Percentiles rank a stretch among this genome's conserved stretches.
Conservation (phyloP, 1,284 basidiomycete genomes). For the Leccinum cinnamomeum region DNA sequence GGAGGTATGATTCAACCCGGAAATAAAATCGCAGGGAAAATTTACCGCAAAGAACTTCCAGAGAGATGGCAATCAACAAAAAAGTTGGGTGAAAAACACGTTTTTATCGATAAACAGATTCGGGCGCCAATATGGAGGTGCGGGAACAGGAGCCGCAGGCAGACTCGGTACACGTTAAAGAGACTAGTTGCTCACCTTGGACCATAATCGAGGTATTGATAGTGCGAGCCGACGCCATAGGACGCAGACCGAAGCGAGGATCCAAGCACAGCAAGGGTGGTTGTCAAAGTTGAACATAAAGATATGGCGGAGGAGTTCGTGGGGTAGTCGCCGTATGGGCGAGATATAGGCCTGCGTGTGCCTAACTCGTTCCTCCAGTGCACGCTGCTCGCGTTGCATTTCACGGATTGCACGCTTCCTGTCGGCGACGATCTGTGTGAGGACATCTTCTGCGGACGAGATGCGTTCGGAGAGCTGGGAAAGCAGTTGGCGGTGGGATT, state of each 20-base stretch:
- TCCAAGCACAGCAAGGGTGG: constrained; percentile 68
- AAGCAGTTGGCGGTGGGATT: constrained; percentile 36
- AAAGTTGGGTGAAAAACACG: constrained; percentile 6
- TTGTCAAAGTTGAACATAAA: constrained; percentile 67
- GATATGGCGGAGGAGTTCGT: constrained; percentile 64
- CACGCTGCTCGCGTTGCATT: constrained; percentile 48
- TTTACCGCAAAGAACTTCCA: constrained; percentile 11
- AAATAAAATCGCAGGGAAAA: constrained; percentile 2
- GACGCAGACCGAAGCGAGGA: constrained; percentile 60
- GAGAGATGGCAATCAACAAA: neutral
- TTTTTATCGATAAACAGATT: constrained; percentile 17
- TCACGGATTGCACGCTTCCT: constrained; percentile 51
- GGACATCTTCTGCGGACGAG: constrained; percentile 47
- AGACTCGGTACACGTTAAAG: constrained; percentile 1
- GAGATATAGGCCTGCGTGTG: constrained; percentile 60
- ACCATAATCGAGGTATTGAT: constrained; percentile 67
- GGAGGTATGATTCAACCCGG: neutral
- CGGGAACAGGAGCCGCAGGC: constrained; percentile 6
- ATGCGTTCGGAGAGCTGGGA: constrained; percentile 41
- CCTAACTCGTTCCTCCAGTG: constrained; percentile 48
- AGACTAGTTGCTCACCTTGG: constrained; percentile 53
- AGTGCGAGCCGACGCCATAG: constrained; percentile 63
- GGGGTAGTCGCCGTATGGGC: constrained; percentile 64
- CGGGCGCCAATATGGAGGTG: constrained; percentile 15
- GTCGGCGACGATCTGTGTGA: constrained; percentile 58